These are phyloP conservation scores for Astrephomene gubernaculifera DNA, from an alignment of 139 green algal genomes.

Conservation along the genomic window DNA sequence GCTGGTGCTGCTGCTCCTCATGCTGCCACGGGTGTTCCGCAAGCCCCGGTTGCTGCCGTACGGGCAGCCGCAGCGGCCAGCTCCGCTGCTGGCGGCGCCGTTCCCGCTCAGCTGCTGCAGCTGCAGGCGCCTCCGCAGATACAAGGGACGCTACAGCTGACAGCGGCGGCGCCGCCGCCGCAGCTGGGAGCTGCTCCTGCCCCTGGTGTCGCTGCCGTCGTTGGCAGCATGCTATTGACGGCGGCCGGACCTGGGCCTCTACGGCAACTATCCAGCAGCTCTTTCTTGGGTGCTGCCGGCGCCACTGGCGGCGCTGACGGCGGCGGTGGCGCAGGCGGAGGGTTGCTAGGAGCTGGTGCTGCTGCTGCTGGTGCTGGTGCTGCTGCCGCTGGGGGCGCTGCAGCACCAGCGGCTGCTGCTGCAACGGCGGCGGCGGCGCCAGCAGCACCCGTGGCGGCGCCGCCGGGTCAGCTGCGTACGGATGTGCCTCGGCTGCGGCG, in stretches of 20 bases:
- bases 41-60: too few species aligned
- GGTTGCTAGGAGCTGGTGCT: too few species aligned
- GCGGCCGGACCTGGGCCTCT: too few species aligned
- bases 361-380: background rate
- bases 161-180: background rate
- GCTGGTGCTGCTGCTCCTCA: too few species aligned
- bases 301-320: background rate
- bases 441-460: background rate
- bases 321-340: background rate
- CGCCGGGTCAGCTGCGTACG: conserved; percentile 5
- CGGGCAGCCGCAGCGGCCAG: background rate
- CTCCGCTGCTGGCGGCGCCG: too few species aligned
- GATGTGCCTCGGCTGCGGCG: background rate
- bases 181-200: background rate
- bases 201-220: too few species aligned
- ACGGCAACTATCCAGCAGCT: background rate
- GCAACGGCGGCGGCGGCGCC: background rate
- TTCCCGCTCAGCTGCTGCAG: background rate
- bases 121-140: background rate
- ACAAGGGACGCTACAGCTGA: background rate
- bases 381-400: background rate
- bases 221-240: too few species aligned
- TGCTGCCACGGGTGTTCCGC: too few species aligned
- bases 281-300: background rate
- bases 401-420: background rate